These are phyloP conservation scores for Ascoidea rubescens DNA, from an alignment of 805 yeast species.

Conservation along the genomic window DNA sequence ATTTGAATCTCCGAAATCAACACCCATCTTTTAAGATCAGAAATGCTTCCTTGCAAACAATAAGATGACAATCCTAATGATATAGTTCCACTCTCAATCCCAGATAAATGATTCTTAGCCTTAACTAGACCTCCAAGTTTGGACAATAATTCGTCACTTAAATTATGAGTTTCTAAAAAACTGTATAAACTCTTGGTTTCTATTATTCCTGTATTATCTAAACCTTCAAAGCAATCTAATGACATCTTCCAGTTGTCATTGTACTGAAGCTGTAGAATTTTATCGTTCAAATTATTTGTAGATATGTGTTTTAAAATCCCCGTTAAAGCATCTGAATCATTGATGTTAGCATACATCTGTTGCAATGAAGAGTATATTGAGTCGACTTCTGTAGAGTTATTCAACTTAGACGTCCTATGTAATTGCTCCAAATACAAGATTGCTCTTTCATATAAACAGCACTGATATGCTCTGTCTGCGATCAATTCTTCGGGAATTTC, in stretches of 20 bases:
- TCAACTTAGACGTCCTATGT: conserved; percentile 25
- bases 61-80: conserved; percentile 66
- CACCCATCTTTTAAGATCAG: conserved; percentile 44
- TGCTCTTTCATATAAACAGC: conserved; percentile 79
- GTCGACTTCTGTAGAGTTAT: neutral
- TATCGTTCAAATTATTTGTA: conserved; percentile 55
- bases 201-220: conserved; percentile 50
- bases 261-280: conserved; percentile 68
- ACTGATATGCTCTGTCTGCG: conserved; percentile 69
- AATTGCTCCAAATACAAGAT: conserved; percentile 75
- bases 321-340: conserved; percentile 80
- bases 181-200: conserved; percentile 50
- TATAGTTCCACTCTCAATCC: conserved; percentile 42
- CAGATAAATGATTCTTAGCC: neutral
- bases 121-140: conserved; percentile 11
- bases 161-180: conserved; percentile 24
- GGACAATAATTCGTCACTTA: conserved; percentile 15
- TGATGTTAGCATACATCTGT: conserved; percentile 71
- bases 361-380: conserved; percentile 38
- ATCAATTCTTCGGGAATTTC: conserved; percentile 53
- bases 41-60: conserved; percentile 43
- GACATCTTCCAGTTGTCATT: conserved; percentile 82
- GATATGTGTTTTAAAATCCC: conserved; percentile 72
- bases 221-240: conserved; percentile 65
- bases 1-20: conserved; percentile 29